Evolutionary conservation across 768 basidiomycete genomes (phyloP).

Genomic region (Tricholoma furcatifolium): DNA sequence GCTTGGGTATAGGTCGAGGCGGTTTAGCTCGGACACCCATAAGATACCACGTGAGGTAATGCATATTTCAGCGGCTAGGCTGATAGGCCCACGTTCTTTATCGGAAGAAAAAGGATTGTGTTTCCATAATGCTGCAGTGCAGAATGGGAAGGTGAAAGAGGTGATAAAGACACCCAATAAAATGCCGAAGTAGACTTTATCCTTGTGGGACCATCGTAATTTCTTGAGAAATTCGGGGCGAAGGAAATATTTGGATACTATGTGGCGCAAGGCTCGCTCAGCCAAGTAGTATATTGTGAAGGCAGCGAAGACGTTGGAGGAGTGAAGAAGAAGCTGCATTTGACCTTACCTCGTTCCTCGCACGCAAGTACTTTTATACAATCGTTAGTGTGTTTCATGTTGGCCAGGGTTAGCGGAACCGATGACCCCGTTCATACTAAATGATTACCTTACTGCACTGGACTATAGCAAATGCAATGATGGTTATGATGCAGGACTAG

Average conservation of each 20-base stretch:
- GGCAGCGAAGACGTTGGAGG: not conserved
- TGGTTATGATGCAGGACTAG: too few species aligned
- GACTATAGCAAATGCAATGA: too few species aligned
- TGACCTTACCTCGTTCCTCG: not conserved
- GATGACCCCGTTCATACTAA: too few species aligned
- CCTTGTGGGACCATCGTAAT: constrained; percentile 3
- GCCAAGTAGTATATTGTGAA: constrained; percentile 5
- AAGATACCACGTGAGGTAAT: not conserved
- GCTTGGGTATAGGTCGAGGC: constrained; percentile 4
- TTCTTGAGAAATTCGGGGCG: not conserved
- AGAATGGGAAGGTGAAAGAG: constrained; percentile 3
- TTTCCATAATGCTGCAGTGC: constrained; percentile 1
- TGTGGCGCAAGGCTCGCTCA: not conserved
- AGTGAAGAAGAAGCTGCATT: not conserved
- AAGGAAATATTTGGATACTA: not conserved
- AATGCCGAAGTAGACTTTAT: constrained; percentile 1
- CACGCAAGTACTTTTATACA: not conserved
- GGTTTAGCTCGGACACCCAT: constrained; percentile 9
- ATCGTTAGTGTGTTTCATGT: not conserved
- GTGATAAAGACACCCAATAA: constrained; percentile 1
- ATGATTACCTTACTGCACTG: too few species aligned
- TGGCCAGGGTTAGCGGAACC: too few species aligned
- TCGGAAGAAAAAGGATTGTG: not conserved
- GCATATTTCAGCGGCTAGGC: constrained; percentile 4
- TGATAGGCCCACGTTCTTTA: not conserved